Evolutionary conservation across 495 filamentous ascomycete genomes (phyloP), one percentile per base, ranked within the genome.

Genomic region (Talaromyces trachyspermus): DNA sequence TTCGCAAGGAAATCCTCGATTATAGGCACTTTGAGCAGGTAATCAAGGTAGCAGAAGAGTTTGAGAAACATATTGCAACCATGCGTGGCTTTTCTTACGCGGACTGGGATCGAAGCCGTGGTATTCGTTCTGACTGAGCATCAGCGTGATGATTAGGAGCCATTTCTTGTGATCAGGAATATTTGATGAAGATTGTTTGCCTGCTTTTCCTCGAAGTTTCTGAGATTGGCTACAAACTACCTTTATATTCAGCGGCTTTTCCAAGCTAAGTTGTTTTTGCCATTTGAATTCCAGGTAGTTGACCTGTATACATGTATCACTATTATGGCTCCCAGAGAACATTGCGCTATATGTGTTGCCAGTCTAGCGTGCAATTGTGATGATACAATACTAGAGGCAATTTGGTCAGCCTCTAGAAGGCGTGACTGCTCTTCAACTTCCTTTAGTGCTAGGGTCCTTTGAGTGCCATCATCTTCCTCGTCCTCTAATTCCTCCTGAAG

Each of bases 21-120:
- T 54, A 54, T 38, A 36, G 46, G 30, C 44, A 59, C 7, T 40
- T 61, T 8, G 46, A 54, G n/a, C 36, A 59, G 22, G 56, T 53
- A 2, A 54, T 61, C 36, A 33, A 46, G 9, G 40, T 61, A 24
- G 17, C 30, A 0, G 15, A 24, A 5, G 44, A 47, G n/a, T 47
- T 47, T 35, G 29, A 47, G 6, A 18, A 7, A 8, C 24, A 47
- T 47, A 20, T 47, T 9, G n/a, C 35, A 11, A 14, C 12, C 8
- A 20, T 32, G 23, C 25, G 24, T 19, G 44, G 44, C n/a, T n/a
- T n/a, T n/a, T n/a, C n/a, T 12, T 15, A 33, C 10, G 14, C 27
- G 2, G 27, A 35, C 5, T 40, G 37, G 37, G 18, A 20, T 24
- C 17, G 37, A 6, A 24, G 9, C 6, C 37, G 37, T 2, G 37